Base-by-base conservation (phyloP, 176 grass and related monocot genomes). In the Dactylis glomerata region DNA sequence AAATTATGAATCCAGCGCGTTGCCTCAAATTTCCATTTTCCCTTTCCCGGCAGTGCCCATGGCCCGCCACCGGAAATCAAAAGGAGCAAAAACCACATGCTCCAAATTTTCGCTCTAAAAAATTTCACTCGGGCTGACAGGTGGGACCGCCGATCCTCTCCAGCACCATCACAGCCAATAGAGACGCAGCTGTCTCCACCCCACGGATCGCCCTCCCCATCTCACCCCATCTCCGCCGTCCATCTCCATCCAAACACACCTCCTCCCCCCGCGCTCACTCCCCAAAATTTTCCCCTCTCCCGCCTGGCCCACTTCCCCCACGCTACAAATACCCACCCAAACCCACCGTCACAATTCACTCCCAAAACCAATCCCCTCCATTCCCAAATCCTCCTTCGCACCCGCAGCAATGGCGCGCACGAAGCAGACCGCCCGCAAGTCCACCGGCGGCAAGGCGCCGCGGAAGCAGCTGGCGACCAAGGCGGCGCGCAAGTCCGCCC, bases 381-480 rank as follows among this genome's bases (percentile, higher is more conserved):
- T 51, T 52, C 49, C 17, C 49, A 52, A 17, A 49, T 49, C 46
- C 46, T 49, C 46, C 1, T 12, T 20, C 49, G 17, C 49, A 52
- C 7, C 49, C 46, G 7, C 49, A 16, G 1, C 50, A 8, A 94
- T 94, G 92, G 92, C 92, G 13, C 89, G 89, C 70, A 94, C 89
- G 15, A 94, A 94, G 89, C 89, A 94, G 70, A 94, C 89, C 0
- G 89, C 89, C 3, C 68, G 92, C 27, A 94, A 94, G 76, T 94
- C 92, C 26, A 94, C 92, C 9, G 89, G 86, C 31, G 92, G 89
- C 63, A 94, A 94, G 89, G 92, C 92, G 2, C 89, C 89, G 2
- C 13, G 89, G 17, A 94, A 94, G 86, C 89, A 91, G 84, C 76
- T 91, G 81, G 92, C 86, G 32, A 89, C 86, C 1, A 94, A 91